Percentiles rank a stretch among this genome's conserved stretches.
Evolutionary conservation across 345 rosid species (phyloP).

Genomic region (Ceriops decandra): DNA sequence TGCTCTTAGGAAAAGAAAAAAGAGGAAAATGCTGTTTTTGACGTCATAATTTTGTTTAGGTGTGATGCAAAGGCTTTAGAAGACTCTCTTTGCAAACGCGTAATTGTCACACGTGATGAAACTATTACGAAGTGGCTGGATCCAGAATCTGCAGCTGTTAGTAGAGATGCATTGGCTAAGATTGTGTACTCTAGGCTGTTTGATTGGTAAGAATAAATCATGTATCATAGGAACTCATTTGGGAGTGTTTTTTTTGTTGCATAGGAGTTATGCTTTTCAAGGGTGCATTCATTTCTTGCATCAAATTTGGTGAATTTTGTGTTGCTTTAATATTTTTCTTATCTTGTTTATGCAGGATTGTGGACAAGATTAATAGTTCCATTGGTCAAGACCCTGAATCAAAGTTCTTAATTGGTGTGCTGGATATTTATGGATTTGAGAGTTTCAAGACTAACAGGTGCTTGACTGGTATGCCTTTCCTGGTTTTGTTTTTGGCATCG

Average conservation of each 20-base stretch:
- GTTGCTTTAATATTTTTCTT: constrained; percentile 13
- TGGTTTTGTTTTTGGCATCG: constrained; percentile 27
- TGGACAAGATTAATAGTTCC: constrained; percentile 81
- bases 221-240: constrained; percentile 12
- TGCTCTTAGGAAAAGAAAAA: background rate
- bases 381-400: constrained; percentile 97
- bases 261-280: constrained; percentile 9
- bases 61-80: constrained; percentile 83
- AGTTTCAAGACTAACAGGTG: constrained; percentile 99
- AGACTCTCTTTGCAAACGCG: constrained; percentile 97
- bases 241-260: background rate
- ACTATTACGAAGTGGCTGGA: constrained; percentile 94
- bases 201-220: constrained; percentile 76
- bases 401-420: constrained; percentile 85
- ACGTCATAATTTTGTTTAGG: constrained; percentile 46
- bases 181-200: constrained; percentile 85
- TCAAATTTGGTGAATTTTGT: background rate
- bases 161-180: constrained; percentile 98
- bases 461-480: constrained; percentile 66
- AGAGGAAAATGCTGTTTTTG: constrained; percentile 21
- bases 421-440: constrained; percentile 99
- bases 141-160: constrained; percentile 77
- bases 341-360: constrained; percentile 61
- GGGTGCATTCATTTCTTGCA: constrained; percentile 11
- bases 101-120: constrained; percentile 96